Base-by-base conservation (phyloP, 352 stramenopile species). In the Pythium rhizo-oryzae region DNA sequence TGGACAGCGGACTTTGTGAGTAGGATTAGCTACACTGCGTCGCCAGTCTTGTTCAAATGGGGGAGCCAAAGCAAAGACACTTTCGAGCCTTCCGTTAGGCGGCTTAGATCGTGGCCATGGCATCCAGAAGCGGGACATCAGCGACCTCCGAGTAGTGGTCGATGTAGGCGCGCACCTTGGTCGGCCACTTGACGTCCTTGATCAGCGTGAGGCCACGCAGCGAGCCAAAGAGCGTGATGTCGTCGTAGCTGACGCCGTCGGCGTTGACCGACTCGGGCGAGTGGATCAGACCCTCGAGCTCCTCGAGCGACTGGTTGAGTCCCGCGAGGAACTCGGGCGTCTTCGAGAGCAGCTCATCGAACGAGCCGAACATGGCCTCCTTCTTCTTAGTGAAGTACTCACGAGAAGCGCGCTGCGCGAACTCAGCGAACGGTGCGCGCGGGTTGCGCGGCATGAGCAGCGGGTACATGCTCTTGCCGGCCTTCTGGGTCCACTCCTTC, bases 321-420 rank as follows among this genome's bases (percentile, higher is more conserved):
- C 77, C 53, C 12, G 59, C 62, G 25, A 89, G 69, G 12, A 78
- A 66, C 68, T 82, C 70, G 5, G 76, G 69, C 5, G 70, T 76
- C 59, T 86, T 76, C 47, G 62, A 70, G 15, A 83, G 35, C 35
- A 77, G 74, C 19, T 81, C 72, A 9, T 57, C 68, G 55, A 88
- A 88, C 4, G 76, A 59, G 28, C 74, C 78, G 41, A 86, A 62
- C 61, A 54, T 74, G 64, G 81, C 75, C 67, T 89, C 80, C 72
- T 86, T 89, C 75, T 89, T 89, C 46, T 72, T 71, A 43, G 75
- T 80, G 66, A 80, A 89, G 71, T 85, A 86, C 47, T 84, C 72
- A 35, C 80, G 78, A 41, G 78, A 82, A 63, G 72, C 74, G 47
- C 61, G 68, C 52, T 74, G 53, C n/a, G 74, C 76, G 61, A 89